Conservation (phyloP, 2,329 filamentous ascomycete genomes). For the Calonectria hawksworthii region DNA sequence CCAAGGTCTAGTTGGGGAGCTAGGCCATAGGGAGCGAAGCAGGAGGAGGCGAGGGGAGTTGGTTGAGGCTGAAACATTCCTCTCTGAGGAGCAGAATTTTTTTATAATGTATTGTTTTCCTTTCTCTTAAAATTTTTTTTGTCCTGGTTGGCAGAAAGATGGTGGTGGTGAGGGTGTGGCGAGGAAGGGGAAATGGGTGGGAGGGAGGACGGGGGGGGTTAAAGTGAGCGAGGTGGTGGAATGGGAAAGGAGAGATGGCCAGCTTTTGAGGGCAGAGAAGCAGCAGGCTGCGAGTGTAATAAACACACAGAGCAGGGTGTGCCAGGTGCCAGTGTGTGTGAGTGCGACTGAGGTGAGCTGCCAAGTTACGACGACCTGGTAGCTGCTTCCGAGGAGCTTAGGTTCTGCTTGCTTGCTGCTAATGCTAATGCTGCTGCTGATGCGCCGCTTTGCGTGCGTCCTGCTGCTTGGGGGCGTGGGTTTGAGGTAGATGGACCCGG, state of each 20-base stretch:
- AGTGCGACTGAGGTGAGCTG: conserved; percentile 26
- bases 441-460: conserved; percentile 13
- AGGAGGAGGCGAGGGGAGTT: conserved; percentile 62
- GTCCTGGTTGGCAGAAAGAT: neutral
- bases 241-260: conserved; percentile 28
- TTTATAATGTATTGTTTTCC: neutral
- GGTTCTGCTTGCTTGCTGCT: conserved; percentile 16
- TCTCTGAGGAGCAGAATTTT: conserved; percentile 15
- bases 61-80: conserved; percentile 71
- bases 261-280: conserved; percentile 14
- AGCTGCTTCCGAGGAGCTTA: neutral
- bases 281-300: conserved; percentile 30
- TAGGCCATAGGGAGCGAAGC: conserved; percentile 58
- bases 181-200: conserved; percentile 21
- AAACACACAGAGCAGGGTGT: conserved; percentile 25
- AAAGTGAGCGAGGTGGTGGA: conserved; percentile 17
- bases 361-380: conserved; percentile 26
- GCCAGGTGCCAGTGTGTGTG: conserved; percentile 14
- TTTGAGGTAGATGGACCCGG: conserved; percentile 28
- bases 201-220: conserved; percentile 24
- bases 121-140: neutral
- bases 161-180: conserved; percentile 12
- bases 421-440: neutral
- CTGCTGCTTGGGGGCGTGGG: conserved; percentile 28
- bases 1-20: conserved; percentile 47